phyloP scores from a whole-genome alignment of 176 grass and related monocot genomes.

The Neostapfia colusana region DNA sequence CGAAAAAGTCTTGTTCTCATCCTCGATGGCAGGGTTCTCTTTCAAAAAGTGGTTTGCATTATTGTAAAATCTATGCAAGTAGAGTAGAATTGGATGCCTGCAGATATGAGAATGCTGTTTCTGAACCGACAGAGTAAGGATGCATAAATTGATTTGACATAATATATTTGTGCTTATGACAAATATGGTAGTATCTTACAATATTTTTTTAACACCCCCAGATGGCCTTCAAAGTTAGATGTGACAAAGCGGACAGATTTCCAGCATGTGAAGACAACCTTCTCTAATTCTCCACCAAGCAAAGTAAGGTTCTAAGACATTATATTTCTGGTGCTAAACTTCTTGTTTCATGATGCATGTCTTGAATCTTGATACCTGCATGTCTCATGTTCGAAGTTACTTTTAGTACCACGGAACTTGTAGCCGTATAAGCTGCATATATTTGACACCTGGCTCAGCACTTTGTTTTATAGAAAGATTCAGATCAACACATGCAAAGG shows the following conservation, averaged over 20 bases:
- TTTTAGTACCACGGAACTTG: background rate
- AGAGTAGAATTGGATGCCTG: conserved; percentile 73
- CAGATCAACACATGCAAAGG: background rate
- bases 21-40: conserved; percentile 79
- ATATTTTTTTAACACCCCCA: conserved; percentile 36
- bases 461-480: background rate
- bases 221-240: conserved; percentile 89
- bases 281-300: conserved; percentile 64
- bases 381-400: background rate
- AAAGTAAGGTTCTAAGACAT: conserved; percentile 63
- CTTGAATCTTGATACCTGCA: background rate
- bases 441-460: background rate
- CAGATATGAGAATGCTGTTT: conserved; percentile 65
- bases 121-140: conserved; percentile 87
- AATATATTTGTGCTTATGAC: conserved; percentile 9
- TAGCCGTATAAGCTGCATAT: background rate
- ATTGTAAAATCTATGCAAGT: conserved; percentile 79
- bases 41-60: conserved; percentile 90
- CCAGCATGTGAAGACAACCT: conserved; percentile 80
- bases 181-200: conserved; percentile 9
- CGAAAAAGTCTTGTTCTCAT: conserved; percentile 38
- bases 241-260: conserved; percentile 86
- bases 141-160: conserved; percentile 23
- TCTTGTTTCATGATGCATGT: conserved; percentile 13
- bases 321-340: conserved; percentile 3